A percentile compares a stretch with the other conserved stretches of the same genome.
These are phyloP conservation scores for Nitzschia putrida DNA, from an alignment of 108 stramenopile genomes.

Conservation along the genomic window DNA sequence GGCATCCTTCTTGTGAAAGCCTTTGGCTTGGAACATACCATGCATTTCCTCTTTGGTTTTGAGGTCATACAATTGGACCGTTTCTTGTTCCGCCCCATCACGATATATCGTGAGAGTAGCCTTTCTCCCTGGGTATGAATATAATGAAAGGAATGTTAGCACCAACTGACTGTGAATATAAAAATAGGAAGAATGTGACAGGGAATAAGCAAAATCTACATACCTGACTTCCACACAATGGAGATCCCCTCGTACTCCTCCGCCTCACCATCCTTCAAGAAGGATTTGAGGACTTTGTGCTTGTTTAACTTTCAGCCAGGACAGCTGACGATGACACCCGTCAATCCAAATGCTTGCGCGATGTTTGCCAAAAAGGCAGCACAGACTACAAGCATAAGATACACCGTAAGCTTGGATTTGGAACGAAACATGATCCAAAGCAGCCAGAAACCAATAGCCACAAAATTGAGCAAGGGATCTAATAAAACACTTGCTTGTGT, in stretches of 20 bases:
- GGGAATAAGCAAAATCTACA: conserved; percentile 14
- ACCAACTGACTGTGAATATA: no score
- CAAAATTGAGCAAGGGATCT: no score
- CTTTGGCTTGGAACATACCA: conserved; percentile 59
- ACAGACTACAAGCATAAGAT: no score
- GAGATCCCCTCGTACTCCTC: conserved; percentile 23
- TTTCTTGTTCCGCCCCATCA: conserved; percentile 33
- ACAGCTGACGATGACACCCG: conserved; percentile 28
- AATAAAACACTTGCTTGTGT: no score
- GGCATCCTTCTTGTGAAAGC: conserved; percentile 37
- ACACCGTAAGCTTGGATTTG: no score
- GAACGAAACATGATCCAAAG: no score
- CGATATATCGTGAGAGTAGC: conserved; percentile 25
- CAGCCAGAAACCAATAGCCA: no score
- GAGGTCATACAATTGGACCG: conserved; percentile 53
- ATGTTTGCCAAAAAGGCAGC: no score
- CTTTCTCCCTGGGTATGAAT: conserved; percentile 5
- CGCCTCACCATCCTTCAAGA: conserved; percentile 37
- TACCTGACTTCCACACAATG: conserved; percentile 35
- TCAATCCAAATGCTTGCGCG: neutral
- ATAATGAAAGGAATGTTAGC: no score
- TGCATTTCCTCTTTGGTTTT: conserved; percentile 67
- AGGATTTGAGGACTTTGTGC: conserved; percentile 23
- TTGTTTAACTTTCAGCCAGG: conserved; percentile 42
- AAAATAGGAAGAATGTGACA: no score